A percentile compares a stretch with the other conserved stretches of the same genome.
Evolutionary conservation across 1,284 basidiomycete species (phyloP).

Genomic region (Mycocalia duriaeana): DNA sequence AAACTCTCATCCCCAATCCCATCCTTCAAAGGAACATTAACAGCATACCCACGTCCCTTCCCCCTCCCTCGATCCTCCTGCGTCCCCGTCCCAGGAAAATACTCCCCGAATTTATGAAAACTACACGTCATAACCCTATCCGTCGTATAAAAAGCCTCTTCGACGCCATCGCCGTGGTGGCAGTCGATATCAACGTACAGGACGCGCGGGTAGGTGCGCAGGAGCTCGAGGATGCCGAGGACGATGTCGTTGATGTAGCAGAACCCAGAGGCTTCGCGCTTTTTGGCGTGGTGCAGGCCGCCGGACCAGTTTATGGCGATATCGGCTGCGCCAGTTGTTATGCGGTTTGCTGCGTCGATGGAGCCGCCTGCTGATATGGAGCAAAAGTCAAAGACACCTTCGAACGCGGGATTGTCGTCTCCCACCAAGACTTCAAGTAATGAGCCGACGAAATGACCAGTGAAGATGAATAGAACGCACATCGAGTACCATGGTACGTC

Average conservation of each 20-base stretch:
- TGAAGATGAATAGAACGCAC: too few relatives aligned
- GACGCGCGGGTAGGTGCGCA: constrained; percentile 62
- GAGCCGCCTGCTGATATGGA: constrained; percentile 98
- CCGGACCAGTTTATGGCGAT: constrained; percentile 99
- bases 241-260: constrained; percentile 99
- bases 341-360: too few relatives aligned
- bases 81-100: constrained; percentile 98
- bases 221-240: constrained; percentile 90
- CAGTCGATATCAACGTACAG: constrained; percentile 99
- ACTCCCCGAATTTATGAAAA: constrained; percentile 99
- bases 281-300: constrained; percentile 96
- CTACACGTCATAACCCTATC: constrained; percentile 98
- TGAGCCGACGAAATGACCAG: too few relatives aligned
- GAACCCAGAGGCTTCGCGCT: constrained; percentile 97
- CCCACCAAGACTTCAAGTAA: constrained; percentile 47
- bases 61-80: constrained; percentile 65
- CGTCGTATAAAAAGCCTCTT: constrained; percentile 99
- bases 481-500: too few relatives aligned
- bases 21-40: constrained; percentile 94
- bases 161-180: constrained; percentile 98
- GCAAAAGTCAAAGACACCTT: constrained; percentile 97
- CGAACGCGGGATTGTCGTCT: constrained; percentile 98
- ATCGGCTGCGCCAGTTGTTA: too few relatives aligned
- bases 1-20: constrained; percentile 96
- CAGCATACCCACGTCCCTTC: constrained; percentile 89